Conservation (phyloP, 768 basidiomycete species). For the Plicaturopsis crispa region DNA sequence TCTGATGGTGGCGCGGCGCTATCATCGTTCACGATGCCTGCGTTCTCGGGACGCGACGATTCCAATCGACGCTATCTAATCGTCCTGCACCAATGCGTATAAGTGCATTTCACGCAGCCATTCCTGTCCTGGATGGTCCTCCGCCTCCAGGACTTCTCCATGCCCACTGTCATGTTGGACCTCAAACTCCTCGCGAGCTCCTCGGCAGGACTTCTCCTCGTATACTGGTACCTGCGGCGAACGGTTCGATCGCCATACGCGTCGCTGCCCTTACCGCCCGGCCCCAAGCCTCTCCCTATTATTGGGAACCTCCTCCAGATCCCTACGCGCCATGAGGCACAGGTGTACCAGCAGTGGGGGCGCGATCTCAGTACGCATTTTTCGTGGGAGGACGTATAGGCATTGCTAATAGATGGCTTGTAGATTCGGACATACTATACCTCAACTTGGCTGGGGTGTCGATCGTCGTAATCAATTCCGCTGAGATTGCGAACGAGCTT, state of each 20-base stretch:
- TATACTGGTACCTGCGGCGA: too few species aligned
- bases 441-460: constrained; percentile 6
- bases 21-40: too few species aligned
- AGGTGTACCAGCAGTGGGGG: constrained; percentile 30
- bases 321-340: constrained; percentile 27
- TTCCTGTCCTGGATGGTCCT: too few species aligned
- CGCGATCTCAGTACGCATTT: constrained; percentile 19
- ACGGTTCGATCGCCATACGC: not conserved
- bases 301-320: constrained; percentile 30
- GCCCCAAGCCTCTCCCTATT: constrained; percentile 27
- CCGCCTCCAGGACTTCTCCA: too few species aligned
- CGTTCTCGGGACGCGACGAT: too few species aligned
- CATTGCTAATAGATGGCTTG: too few species aligned
- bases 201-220: not conserved
- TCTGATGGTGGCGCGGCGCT: too few species aligned
- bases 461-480: constrained; percentile 15
- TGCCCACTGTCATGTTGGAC: too few species aligned
- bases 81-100: too few species aligned
- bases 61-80: too few species aligned
- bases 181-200: too few species aligned
- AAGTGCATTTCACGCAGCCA: too few species aligned
- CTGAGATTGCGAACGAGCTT: constrained; percentile 12
- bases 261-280: constrained; percentile 24
- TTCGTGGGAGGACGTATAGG: constrained; percentile 1
- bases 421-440: constrained; percentile 23